phyloP scores from a whole-genome alignment of 495 filamentous ascomycete genomes.

The Jackrogersella multiformis region DNA sequence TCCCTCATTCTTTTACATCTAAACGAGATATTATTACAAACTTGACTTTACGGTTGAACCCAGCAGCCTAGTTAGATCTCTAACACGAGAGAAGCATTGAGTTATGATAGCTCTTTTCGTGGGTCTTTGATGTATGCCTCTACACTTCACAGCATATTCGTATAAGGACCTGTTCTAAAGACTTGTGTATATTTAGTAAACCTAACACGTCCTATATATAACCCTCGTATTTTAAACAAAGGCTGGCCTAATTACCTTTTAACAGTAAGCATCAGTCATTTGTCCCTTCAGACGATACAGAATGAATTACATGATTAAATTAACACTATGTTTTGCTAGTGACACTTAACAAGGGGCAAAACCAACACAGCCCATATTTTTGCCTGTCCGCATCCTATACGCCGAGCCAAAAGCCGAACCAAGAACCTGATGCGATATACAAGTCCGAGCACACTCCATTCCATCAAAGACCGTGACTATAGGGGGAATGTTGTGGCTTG shows the following conservation, averaged over 20 bases:
- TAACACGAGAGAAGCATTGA: no score
- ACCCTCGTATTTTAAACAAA: neutral
- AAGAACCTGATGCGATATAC: neutral
- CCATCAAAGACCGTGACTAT: neutral
- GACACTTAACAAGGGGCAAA: no score
- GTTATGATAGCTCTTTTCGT: no score
- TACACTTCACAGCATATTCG: neutral
- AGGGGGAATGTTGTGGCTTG: neutral
- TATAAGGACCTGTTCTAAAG: neutral
- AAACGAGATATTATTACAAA: no score
- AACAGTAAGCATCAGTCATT: neutral
- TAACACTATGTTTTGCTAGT: neutral
- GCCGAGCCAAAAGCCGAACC: neutral
- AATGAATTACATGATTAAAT: neutral
- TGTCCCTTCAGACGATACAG: neutral
- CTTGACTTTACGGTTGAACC: no score
- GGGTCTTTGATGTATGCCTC: neutral
- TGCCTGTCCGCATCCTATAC: neutral
- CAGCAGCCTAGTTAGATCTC: no score
- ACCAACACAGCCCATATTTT: neutral
- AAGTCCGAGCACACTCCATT: neutral
- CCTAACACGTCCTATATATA: neutral
- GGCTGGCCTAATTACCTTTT: no score
- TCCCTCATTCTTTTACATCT: no score
- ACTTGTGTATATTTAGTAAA: neutral